phyloP scores from a whole-genome alignment of 2,329 filamentous ascomycete species.

The Pseudopithomyces chartarum region DNA sequence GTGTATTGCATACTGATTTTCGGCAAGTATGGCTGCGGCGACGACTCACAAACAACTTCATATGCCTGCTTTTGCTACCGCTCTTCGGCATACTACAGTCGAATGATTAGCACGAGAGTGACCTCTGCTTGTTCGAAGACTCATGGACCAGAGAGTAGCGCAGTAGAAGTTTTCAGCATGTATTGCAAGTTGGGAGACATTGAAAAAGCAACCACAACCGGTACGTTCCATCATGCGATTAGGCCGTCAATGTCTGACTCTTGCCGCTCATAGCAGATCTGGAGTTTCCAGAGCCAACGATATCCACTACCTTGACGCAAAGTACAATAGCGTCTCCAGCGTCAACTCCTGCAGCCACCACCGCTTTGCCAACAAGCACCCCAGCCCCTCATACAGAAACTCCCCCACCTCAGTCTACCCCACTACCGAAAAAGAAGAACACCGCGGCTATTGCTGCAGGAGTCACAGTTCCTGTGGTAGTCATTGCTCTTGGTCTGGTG shows the following conservation, averaged over 20 bases:
- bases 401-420: not conserved
- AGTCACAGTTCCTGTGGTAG: constrained; percentile 12
- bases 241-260: not conserved
- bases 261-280: not conserved
- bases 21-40: constrained; percentile 18
- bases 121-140: constrained; percentile 12
- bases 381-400: no score
- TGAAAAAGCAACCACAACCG: not conserved
- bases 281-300: not conserved
- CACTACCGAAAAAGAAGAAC: not conserved
- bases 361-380: not conserved
- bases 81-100: constrained; percentile 15
- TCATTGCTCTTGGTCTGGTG: constrained; percentile 8
- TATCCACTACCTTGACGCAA: not conserved
- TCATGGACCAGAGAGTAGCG: constrained; percentile 10
- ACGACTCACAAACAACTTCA: constrained; percentile 19
- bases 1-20: not conserved
- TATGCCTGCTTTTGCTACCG: constrained; percentile 23
- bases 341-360: not conserved
- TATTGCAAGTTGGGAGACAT: constrained; percentile 15
- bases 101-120: constrained; percentile 18
- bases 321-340: not conserved
- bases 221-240: not conserved
- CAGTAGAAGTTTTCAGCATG: constrained; percentile 15
- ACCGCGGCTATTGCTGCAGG: constrained; percentile 11